Conservation (phyloP, 2,329 filamentous ascomycete species). For the Fusarium subglutinans region DNA sequence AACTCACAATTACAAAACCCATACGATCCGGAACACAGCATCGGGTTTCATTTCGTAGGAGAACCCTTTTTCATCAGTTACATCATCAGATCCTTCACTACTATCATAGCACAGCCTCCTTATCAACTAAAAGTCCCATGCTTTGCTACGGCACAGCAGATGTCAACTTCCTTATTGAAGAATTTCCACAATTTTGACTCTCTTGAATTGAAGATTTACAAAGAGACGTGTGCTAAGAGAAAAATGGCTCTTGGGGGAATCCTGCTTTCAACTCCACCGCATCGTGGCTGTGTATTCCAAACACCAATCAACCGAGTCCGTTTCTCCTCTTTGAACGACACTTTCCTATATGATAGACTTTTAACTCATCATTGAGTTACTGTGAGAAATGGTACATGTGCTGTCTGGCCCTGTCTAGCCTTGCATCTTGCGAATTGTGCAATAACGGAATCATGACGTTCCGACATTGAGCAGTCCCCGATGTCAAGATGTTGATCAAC, state of each 20-base stretch:
- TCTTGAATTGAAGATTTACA: neutral
- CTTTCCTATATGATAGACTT: neutral
- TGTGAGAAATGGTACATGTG: neutral
- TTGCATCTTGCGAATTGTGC: neutral
- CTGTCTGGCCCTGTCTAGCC: neutral
- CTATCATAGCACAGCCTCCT: conserved; percentile 12
- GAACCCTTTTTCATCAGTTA: neutral
- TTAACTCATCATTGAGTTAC: neutral
- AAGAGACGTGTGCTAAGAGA: neutral
- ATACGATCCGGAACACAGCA: neutral
- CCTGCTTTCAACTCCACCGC: conserved; percentile 17
- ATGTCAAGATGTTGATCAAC: neutral
- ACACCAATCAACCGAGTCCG: conserved; percentile 4
- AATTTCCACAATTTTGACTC: neutral
- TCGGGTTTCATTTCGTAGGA: neutral
- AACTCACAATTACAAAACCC: conserved; percentile 6
- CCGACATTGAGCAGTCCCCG: neutral
- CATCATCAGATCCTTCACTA: neutral
- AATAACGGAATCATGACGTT: neutral
- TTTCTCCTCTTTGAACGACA: neutral
- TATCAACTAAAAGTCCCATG: conserved; percentile 9
- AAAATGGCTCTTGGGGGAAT: neutral
- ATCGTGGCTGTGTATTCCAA: conserved; percentile 29
- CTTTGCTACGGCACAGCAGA: conserved; percentile 19
- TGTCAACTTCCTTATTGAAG: conserved; percentile 6